Base-by-base conservation (phyloP, 2,329 filamentous ascomycete species). In the Colletotrichum simmondsii region DNA sequence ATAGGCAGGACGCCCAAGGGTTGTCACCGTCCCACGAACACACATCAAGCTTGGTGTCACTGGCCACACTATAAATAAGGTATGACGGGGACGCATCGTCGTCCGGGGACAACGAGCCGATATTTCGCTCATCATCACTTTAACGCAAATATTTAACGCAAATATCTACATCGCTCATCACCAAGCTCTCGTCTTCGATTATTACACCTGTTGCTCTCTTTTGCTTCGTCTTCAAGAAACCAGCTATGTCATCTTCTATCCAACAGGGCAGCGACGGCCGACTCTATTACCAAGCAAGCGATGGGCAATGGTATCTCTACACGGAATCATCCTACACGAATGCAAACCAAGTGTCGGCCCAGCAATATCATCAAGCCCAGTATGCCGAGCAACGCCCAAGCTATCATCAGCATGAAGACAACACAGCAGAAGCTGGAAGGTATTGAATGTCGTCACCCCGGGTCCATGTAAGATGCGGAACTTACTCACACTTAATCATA, bases 41-140 rank as follows among this genome's bases (percentile, higher is more conserved):
- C 30, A 5, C n/a, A 10, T n/a, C 35, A 5, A 10, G 14, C 61
- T 54, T 10, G 14, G 2, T 22, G 12, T 14, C 3, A 26, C n/a
- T 10, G 10, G 1, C 11, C 28, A 1, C 5, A 10, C 2, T 54
- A 64, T 64, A 37, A 54, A 42, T 8, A n/a, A n/a, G n/a, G n/a
- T n/a, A 26, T 8, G 52, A n/a, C 5, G 11, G 1, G 32, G 11
- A 35, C 22, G 28, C 0, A 11, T 53, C 8, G 46, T 53, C 12
- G 4, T 4, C 32, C 32, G 4, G 8, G 5, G 4, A 4, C 4
- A 7, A 32, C 5, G 6, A 49, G 0, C 3, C 4, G 19, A 1
- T 1, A 19, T 2, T 49, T 49, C 42, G 0, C 3, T n/a, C 8
- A 49, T 5, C 19, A 3, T 49, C 8, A 19, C 8, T 49, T 22